phyloP scores from a whole-genome alignment of 75 land plant species.

The Cunninghamia lanceolata region DNA sequence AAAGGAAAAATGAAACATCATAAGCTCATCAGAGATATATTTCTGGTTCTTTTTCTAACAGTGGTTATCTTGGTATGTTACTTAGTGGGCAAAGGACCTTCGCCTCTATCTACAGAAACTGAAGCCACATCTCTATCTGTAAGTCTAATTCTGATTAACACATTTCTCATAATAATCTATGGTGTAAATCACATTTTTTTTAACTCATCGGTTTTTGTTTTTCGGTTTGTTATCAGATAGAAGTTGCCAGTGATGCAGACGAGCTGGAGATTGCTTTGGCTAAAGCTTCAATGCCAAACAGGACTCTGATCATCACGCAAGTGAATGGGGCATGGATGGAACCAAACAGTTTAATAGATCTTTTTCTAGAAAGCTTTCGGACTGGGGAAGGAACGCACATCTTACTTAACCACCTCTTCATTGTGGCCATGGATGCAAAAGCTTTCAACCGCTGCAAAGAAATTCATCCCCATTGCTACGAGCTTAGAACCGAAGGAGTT shows the following conservation, averaged over 20 bases:
- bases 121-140: neutral
- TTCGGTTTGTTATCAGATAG: neutral
- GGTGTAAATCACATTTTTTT: neutral
- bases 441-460: neutral
- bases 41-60: neutral
- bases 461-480: too few relatives aligned
- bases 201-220: neutral
- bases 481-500: neutral
- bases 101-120: neutral
- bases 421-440: neutral
- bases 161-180: neutral
- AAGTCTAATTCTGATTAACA: neutral
- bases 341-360: too few relatives aligned
- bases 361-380: too few relatives aligned
- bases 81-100: neutral
- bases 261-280: conserved; percentile 28
- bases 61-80: neutral
- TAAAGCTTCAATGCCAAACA: conserved; percentile 37
- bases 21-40: neutral
- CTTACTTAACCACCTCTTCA: neutral
- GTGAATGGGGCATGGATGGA: too few relatives aligned
- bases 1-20: neutral
- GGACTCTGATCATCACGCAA: conserved; percentile 27
- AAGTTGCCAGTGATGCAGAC: conserved; percentile 13
- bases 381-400: too few relatives aligned